phyloP scores from a whole-genome alignment of 2,329 filamentous ascomycete species.

The Xylariaceae sp. region DNA sequence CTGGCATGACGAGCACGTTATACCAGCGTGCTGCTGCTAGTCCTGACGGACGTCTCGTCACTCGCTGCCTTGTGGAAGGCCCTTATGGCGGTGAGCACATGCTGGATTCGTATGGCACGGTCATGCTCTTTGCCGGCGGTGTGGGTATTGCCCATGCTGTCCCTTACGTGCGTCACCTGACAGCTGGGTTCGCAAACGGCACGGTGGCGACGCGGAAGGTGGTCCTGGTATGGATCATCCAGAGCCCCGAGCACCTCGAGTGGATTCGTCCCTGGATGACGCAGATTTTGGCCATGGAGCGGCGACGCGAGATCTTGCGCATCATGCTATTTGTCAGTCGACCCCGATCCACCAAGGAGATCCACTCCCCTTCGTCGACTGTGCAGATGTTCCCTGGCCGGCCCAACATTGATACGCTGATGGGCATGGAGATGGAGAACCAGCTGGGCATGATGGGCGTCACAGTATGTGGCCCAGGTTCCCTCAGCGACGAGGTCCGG shows the following conservation, averaged over 20 bases:
- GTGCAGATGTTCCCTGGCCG: constrained; percentile 82
- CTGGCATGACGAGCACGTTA: constrained; percentile 65
- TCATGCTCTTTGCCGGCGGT: constrained; percentile 73
- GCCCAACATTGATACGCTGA: constrained; percentile 66
- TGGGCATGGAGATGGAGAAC: constrained; percentile 68
- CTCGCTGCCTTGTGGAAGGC: constrained; percentile 65
- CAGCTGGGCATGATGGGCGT: constrained; percentile 71
- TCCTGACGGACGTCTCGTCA: constrained; percentile 55
- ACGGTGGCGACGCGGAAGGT: constrained; percentile 67
- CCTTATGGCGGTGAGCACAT: constrained; percentile 70
- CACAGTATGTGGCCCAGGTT: constrained; percentile 68
- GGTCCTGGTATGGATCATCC: constrained; percentile 73
- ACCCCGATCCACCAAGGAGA: constrained; percentile 71
- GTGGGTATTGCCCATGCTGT: constrained; percentile 78
- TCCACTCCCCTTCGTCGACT: constrained; percentile 69
- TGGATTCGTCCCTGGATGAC: constrained; percentile 86
- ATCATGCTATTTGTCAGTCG: constrained; percentile 75
- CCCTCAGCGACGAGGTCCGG: constrained; percentile 69
- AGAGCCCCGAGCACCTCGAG: constrained; percentile 72
- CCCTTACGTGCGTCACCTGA: constrained; percentile 67
- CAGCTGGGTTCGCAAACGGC: constrained; percentile 61
- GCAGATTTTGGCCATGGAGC: constrained; percentile 68
- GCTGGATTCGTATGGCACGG: constrained; percentile 70
- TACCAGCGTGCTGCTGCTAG: constrained; percentile 61
- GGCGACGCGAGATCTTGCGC: constrained; percentile 65